Evolutionary conservation across 2,329 filamentous ascomycete species (phyloP), one percentile per base, ranked within the genome.

Genomic region (Monosporascus sp.): DNA sequence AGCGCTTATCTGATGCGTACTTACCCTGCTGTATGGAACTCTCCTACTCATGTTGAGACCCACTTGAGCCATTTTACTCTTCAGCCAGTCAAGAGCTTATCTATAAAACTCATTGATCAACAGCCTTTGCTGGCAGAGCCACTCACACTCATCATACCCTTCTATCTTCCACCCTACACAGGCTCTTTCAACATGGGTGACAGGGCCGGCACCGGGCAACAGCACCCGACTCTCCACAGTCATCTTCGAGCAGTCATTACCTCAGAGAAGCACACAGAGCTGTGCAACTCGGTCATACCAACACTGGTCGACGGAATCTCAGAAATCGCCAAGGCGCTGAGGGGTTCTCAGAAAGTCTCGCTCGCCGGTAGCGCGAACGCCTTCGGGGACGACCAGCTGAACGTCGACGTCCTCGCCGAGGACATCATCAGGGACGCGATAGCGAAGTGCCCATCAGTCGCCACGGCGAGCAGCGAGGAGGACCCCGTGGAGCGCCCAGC

Each of bases 381-480:
- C 2, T 84, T 84, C 62, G 84, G 81, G 18, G 81, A 84, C 57
- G 76, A 79, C 57, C 80, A 83, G 66, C 70, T 83, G 39, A 82
- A 83, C 61, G 79, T 83, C 47, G 80, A 84, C 57, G 74, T 84
- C 1, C 52, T 70, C 2, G 72, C 78, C 2, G 81, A 84, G 61
- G 64, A 69, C 0, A 62, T 74, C 44, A 68, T 84, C 42, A 75
- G 81, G 18, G 62, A 63, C 0, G 70, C 71, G 0, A 68, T 82
- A 5, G 69, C 70, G 0, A 52, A 56, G 1, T 81, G 77, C 45
- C 68, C 75, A 0, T 64, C 72, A 1, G 72, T 82, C 1, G 67
- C 68, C 14, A 76, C 77, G 0, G 80, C 79, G 1, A 82, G 77
- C 66, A 82, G 81, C 63, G 82, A 85, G 62, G 82, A 85, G 61